Base-by-base conservation (phyloP, 257 asterid species). In the Nicotiana tabacum region DNA sequence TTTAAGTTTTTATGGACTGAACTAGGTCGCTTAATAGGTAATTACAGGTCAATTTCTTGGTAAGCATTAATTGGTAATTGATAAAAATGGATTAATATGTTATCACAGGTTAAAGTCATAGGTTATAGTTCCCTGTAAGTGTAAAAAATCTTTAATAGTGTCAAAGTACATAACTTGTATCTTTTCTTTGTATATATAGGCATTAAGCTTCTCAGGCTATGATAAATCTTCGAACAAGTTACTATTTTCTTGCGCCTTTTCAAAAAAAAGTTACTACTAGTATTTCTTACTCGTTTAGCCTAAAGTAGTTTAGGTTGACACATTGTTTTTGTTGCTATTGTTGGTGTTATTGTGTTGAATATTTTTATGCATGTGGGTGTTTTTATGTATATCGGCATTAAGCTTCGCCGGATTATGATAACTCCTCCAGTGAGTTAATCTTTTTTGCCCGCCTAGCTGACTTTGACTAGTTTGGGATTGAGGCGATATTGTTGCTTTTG, bases 161-260 rank as follows among this genome's bases (percentile, higher is more conserved):
- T 43, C 51, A 43, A 39, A 9, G 51, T 43, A 43, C 51, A 43
- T 43, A 43, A 43, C 51, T 43, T 43, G 51, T 43, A 43, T 43
- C 51, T 43, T 43, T 66, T 0, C 29, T 15, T 8, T 33, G 4
- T 33, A n/a, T 17, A 0, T 37, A 1, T 37, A 39, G 0, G 33
- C 32, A 39, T 69, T 39, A 55, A 39, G 33, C 57, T 10, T 68
- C 18, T 68, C 15, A 4, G 17, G 62, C 24, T 72, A 55, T 56
- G 88, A 85, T 24, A 35, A 72, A 21, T 0, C 69, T 56, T 84
- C 70, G 30, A 84, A 60, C 61, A 82, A 84, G 89, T 84, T 30
- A 67, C 21, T 48, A 6, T 2, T 17, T 76, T 13, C 6, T 16
- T 30, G 66, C 6, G 43, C 51, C 51, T 43, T 6, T 39, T 39